Evolutionary conservation across 2,329 filamentous ascomycete genomes (phyloP), one percentile per base, ranked within the genome.

Genomic region (Knoxdaviesia proteae): DNA sequence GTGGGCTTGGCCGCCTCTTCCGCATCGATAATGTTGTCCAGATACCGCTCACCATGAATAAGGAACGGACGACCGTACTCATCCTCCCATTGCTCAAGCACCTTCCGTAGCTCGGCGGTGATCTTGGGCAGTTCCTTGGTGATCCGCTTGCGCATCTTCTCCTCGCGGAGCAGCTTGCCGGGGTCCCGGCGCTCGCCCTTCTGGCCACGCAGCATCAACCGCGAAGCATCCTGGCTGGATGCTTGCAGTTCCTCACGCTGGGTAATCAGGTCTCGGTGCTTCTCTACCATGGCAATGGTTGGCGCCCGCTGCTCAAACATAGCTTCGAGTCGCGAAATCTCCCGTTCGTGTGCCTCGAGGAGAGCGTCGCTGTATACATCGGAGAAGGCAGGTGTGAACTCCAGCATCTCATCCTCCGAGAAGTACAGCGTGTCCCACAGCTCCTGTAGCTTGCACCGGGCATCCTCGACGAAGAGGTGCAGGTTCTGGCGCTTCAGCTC

Each of bases 131-230:
- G 66, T 55, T 98, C 90, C 59, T 96, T 98, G 31, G 87, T 73
- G 47, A 98, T 94, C 45, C 87, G 74, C 71, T 98, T 98, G 46
- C 90, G 77, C 84, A 94, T 93, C 70, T 96, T 98, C 63, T 98
- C 90, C 56, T 98, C 90, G 32, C 90, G 74, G 42, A 98, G 67
- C 10, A 98, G 69, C 61, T 94, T 90, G 41, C 86, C 88, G 3
- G 90, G 90, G 55, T 98, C 90, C 48, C 92, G 82, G 59, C 79
- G 84, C 63, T 96, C 88, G 43, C 88, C 88, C 62, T 93, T 94
- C 50, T 84, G 79, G 3, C 87, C 87, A 47, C 88, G 84, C 52
- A 77, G 74, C 79, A 96, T 86, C 32, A 98, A 67, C 38, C 90
- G 79, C 6, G 88, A 94, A 9, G 90, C 87, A 58, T 98, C 92